Conservation (phyloP, 2,329 filamentous ascomycete species). For the Dothideomycetidae sp. region DNA sequence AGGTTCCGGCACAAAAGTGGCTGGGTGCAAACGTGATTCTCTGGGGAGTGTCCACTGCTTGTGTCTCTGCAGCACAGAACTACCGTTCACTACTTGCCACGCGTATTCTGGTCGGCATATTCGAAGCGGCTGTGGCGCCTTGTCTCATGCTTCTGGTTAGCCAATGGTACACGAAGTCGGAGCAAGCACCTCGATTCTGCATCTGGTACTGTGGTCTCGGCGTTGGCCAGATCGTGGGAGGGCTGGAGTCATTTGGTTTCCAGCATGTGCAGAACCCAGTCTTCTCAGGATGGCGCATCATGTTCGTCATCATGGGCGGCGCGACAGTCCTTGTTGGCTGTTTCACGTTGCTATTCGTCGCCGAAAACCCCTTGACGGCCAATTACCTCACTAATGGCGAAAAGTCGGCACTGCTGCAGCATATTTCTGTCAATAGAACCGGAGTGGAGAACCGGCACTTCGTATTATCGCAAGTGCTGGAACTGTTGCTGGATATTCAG, state of each 20-base stretch:
- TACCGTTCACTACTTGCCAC: slow-evolving; percentile 45
- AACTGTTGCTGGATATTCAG: slow-evolving; percentile 50
- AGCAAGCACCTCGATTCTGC: slow-evolving; percentile 22
- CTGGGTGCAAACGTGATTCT: slow-evolving; percentile 45
- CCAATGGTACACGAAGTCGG: slow-evolving; percentile 56
- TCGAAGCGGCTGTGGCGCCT: slow-evolving; percentile 54
- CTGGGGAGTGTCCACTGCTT: slow-evolving; percentile 47
- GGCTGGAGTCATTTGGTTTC: slow-evolving; percentile 44
- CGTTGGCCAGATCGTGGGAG: slow-evolving; percentile 54
- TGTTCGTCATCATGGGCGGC: slow-evolving; percentile 15
- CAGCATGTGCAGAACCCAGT: slow-evolving; percentile 16
- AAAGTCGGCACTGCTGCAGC: slow-evolving; percentile 33
- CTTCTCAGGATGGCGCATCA: slow-evolving; percentile 15
- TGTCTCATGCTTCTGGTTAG: slow-evolving; percentile 49
- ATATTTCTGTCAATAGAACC: slow-evolving; percentile 30
- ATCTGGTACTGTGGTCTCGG: slow-evolving; percentile 57
- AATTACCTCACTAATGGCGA: slow-evolving; percentile 48
- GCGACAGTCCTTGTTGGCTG: slow-evolving; percentile 13
- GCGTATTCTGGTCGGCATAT: slow-evolving; percentile 51
- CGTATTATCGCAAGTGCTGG: slow-evolving; percentile 37
- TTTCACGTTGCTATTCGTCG: slow-evolving; percentile 11
- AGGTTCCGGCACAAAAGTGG: slow-evolving; percentile 45
- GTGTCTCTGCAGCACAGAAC: slow-evolving; percentile 44
- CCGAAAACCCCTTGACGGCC: slow-evolving; percentile 52
- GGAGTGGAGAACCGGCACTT: slow-evolving; percentile 34